A percentile compares a stretch with the other conserved stretches of the same genome.
phyloP scores from a whole-genome alignment of 176 grass and related monocot genomes.

The Areca catechu region DNA sequence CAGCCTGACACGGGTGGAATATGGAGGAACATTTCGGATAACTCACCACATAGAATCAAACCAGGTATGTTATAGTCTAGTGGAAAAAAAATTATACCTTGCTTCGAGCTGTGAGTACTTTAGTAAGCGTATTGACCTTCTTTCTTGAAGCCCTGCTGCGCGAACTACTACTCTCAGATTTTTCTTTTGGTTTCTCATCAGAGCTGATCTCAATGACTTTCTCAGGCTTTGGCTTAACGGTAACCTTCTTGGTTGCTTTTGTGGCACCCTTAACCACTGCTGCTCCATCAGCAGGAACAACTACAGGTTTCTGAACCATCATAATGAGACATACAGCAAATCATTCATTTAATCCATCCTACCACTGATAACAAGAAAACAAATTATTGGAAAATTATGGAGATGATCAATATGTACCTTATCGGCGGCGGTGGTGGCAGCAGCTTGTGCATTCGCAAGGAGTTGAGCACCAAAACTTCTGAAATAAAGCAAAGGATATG shows the following conservation, averaged over 20 bases:
- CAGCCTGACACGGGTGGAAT: constrained; percentile 19
- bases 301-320: constrained; percentile 22
- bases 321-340: no score
- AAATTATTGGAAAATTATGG: background rate
- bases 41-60: no score
- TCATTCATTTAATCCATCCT: no score
- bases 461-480: constrained; percentile 60
- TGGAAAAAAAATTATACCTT: constrained; percentile 37
- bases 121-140: constrained; percentile 68
- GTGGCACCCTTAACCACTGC: constrained; percentile 19
- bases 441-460: constrained; percentile 50
- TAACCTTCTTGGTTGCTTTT: constrained; percentile 36
- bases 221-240: constrained; percentile 30
- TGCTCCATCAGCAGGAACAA: constrained; percentile 11
- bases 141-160: constrained; percentile 38
- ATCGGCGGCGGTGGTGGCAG: constrained; percentile 16
- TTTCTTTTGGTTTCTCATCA: constrained; percentile 19
- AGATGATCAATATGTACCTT: constrained; percentile 31
- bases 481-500: constrained; percentile 4
- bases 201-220: constrained; percentile 50
- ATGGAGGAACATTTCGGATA: no score
- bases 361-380: no score
- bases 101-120: constrained; percentile 74
- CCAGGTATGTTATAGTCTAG: background rate
- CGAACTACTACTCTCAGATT: constrained; percentile 20